Base-by-base conservation (phyloP, 352 stramenopile species). In the Globisporangium viniferum region DNA sequence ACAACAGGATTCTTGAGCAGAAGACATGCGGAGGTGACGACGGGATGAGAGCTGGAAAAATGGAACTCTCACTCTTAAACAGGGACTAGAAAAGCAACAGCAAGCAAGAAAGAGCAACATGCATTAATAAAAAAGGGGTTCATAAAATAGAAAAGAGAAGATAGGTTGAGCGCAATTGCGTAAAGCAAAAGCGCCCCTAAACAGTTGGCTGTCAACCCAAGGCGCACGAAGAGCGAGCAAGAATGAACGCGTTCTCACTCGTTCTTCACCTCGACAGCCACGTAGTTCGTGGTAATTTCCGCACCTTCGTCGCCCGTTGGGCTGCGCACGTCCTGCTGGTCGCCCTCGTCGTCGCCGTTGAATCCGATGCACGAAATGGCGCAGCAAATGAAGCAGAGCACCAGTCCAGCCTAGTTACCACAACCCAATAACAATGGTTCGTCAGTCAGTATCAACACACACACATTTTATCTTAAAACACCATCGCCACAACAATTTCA, bases 341-440 rank as follows among this genome's bases (percentile, higher is more conserved):
- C 55, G 18, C 44, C 74, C 2, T 72, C 73, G 58, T 73, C 79
- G 6, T 86, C 74, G n/a, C 79, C 75, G 0, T 68, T 65, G 39
- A 86, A 78, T 51, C 83, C 81, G n/a, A 93, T 76, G 67, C 78
- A 90, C 27, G 80, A 84, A 68, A 93, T 93, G 22, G 84, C 81
- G 44, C 85, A 93, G 71, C 83, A 90, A 66, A 93, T 88, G 70
- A 91, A 86, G 73, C 81, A 91, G 56, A 93, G 80, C n/a, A 85
- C 61, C 44, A 93, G 71, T 35, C 85, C 85, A 12, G 82, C 84
- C 83, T 92, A 59, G 7, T 44, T 5, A 46, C 57, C 41, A 58
- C 12, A 61, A 59, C 36, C 62, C 4, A 44, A 39, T 48, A 44
- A 39, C 54, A 63, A 24, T 20, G 33, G 51, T 60, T 22, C 22